Conservation (phyloP, 257 asterid species). For the Capsicum chinense region DNA sequence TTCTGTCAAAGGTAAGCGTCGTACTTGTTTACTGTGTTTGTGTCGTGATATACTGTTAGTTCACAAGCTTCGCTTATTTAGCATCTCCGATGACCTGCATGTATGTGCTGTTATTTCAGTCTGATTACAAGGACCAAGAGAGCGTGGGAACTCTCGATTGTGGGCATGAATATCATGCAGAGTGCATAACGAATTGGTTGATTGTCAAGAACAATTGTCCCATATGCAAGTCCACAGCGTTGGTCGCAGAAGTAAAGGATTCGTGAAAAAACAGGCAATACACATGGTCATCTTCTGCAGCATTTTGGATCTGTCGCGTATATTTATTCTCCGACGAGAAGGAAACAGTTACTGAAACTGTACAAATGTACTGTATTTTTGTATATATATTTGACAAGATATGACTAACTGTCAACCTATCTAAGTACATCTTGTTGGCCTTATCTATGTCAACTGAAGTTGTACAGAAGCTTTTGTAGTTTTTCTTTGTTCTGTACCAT, state of each 20-base stretch:
- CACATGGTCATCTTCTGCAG: slow-evolving; percentile 18
- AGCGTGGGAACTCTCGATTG: slow-evolving; percentile 61
- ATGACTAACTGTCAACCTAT: slow-evolving; percentile 39
- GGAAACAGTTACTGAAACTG: slow-evolving; percentile 47
- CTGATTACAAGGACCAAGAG: slow-evolving; percentile 59
- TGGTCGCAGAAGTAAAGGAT: slow-evolving; percentile 47
- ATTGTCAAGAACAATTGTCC: slow-evolving; percentile 72
- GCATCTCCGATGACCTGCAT: slow-evolving; percentile 10
- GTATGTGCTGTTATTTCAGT: slow-evolving; percentile 42
- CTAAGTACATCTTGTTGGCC: slow-evolving; percentile 42
- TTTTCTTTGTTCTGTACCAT: slow-evolving; percentile 17
- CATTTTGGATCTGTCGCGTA: slow-evolving; percentile 36
- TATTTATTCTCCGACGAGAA: slow-evolving; percentile 46
- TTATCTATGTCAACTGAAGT: slow-evolving; percentile 38
- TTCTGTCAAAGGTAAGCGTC: background rate
- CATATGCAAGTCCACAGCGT: slow-evolving; percentile 74
- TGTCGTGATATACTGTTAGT: background rate
- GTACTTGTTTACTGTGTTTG: background rate
- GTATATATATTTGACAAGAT: slow-evolving; percentile 63
- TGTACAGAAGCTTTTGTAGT: slow-evolving; percentile 17
- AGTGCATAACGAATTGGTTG: slow-evolving; percentile 78
- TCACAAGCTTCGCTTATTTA: background rate
- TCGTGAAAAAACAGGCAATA: slow-evolving; percentile 31
- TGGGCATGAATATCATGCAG: slow-evolving; percentile 77
- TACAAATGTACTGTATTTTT: slow-evolving; percentile 59